Evolutionary conservation across 73 alveolate genomes (phyloP).

Genomic region (Breviolum minutum): DNA sequence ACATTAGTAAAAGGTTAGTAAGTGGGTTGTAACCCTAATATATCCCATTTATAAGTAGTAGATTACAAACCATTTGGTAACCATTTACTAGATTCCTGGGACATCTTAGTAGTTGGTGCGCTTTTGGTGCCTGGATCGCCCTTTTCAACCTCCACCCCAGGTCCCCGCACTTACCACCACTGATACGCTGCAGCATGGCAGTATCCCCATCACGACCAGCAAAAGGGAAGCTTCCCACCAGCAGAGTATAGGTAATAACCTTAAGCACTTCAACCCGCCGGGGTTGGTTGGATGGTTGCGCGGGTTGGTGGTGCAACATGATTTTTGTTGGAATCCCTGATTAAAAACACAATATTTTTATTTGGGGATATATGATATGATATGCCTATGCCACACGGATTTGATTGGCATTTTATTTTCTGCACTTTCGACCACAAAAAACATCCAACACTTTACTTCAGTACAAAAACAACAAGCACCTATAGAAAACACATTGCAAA

Average conservation of each 20-base stretch:
- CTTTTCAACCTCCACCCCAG: not conserved
- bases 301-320: too few relatives aligned
- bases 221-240: conserved; percentile 91
- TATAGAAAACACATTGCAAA: too few relatives aligned
- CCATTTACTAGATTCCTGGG: not conserved
- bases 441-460: too few relatives aligned
- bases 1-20: too few relatives aligned
- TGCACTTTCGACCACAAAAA: too few relatives aligned
- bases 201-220: conserved; percentile 81
- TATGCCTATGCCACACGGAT: too few relatives aligned
- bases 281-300: not conserved
- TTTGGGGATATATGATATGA: too few relatives aligned
- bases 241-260: conserved; percentile 87
- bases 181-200: conserved; percentile 90
- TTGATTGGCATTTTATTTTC: too few relatives aligned
- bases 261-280: not conserved
- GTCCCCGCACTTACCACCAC: conserved; percentile 25
- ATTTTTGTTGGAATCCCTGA: too few relatives aligned
- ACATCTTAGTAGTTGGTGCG: not conserved
- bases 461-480: too few relatives aligned
- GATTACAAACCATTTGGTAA: not conserved
- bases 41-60: not conserved
- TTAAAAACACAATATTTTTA: too few relatives aligned
- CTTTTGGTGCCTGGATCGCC: not conserved
- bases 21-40: too few relatives aligned